Conservation (phyloP, 2,329 filamentous ascomycete species). For the Tolypocladium ophioglossoides region DNA sequence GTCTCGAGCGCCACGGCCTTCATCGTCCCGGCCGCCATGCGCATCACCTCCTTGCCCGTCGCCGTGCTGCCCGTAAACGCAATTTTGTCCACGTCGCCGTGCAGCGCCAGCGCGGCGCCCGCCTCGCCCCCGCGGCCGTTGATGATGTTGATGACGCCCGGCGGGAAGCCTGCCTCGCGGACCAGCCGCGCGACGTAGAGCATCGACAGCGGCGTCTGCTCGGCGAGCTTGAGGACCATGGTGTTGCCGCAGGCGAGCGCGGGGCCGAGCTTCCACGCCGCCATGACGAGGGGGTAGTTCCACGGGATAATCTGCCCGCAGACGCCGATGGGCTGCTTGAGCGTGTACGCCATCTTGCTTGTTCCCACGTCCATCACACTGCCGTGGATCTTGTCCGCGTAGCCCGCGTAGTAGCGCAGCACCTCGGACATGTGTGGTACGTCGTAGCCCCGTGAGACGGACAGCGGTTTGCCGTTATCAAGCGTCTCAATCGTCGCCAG, state of each 20-base stretch:
- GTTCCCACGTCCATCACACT: constrained; percentile 61
- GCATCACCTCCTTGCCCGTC: constrained; percentile 68
- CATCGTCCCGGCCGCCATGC: constrained; percentile 53
- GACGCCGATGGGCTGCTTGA: constrained; percentile 65
- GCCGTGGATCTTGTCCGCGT: constrained; percentile 68
- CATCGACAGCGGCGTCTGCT: constrained; percentile 57
- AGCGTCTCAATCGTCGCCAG: constrained; percentile 57
- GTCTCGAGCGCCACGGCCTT: constrained; percentile 59
- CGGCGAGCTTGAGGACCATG: constrained; percentile 54
- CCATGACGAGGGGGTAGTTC: constrained; percentile 49
- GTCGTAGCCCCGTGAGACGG: constrained; percentile 54
- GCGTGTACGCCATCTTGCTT: constrained; percentile 65
- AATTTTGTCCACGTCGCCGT: constrained; percentile 63
- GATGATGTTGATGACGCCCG: constrained; percentile 66
- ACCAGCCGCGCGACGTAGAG: constrained; percentile 57
- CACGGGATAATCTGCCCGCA: constrained; percentile 64
- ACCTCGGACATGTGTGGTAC: constrained; percentile 34
- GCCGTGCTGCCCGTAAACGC: constrained; percentile 69
- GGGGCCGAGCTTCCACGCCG: constrained; percentile 64
- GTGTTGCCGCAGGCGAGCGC: constrained; percentile 55
- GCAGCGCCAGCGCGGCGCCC: constrained; percentile 56
- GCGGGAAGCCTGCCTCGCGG: constrained; percentile 64
- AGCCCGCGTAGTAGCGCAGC: constrained; percentile 67
- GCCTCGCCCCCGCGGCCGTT: constrained; percentile 61
- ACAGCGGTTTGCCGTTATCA: constrained; percentile 66